Evolutionary conservation across 306 rosid species (phyloP), one percentile per base, ranked within the genome.

Genomic region (Acmispon strigosus): DNA sequence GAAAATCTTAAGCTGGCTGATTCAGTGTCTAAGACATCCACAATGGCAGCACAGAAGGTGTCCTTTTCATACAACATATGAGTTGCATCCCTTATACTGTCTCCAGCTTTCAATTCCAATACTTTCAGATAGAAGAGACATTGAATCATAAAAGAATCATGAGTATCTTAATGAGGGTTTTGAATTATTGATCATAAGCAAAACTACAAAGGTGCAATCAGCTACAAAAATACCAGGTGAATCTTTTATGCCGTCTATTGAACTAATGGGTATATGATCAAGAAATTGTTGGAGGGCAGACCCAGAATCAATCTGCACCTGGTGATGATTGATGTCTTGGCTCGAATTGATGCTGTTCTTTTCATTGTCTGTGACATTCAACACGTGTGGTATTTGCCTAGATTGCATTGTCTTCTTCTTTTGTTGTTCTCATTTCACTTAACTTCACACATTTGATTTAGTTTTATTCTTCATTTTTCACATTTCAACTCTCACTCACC

Each of bases 51-150:
- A 72, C 81, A 63, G 27, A 60, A 72, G 0, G 60, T 75, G 59
- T 85, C 78, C 73, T 77, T 84, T 69, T 75, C 68, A 24, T 80
- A 79, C 81, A 85, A 20, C 72, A 63, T 42, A 61, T 49, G 73
- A 59, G 85, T 82, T 51, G 89, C 96, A 61, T 88, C 80, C 75
- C 75, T 79, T 6, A 91, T 72, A 58, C 22, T 49, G 49, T 80
- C 87, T 56, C 84, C 93, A 48, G 77, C 71, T 75, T 81, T 84
- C 72, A 91, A 61, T 73, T 86, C 92, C 76, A 85, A 56, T 55
- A 81, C 96, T 88, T 64, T 0, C 19, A 19, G 41, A 62, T 19
- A 68, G 0, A 51, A 50, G 44, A 13, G 42, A 71, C 57, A 66
- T 44, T 4, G 34, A 54, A 44, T 17, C 41, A 43, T 2, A 9